phyloP scores from a whole-genome alignment of 2,329 filamentous ascomycete species.

The Talaromyces sp. region DNA sequence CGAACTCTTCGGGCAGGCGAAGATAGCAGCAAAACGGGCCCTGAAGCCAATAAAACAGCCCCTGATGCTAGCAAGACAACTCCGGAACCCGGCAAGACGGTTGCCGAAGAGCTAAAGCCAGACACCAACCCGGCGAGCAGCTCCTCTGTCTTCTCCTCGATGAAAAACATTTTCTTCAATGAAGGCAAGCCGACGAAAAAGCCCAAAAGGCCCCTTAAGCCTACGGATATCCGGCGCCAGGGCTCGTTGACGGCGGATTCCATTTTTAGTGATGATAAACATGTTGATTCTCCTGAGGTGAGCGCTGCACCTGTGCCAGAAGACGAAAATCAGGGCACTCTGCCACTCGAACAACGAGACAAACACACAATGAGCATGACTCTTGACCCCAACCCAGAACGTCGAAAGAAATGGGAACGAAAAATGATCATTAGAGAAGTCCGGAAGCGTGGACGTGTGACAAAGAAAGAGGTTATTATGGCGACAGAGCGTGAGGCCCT shows the following conservation, averaged over 20 bases:
- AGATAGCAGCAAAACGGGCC: slow-evolving; percentile 15
- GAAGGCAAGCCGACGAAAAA: slow-evolving; percentile 19
- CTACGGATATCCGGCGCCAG: slow-evolving; percentile 27
- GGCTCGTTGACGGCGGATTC: slow-evolving; percentile 33
- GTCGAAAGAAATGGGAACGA: slow-evolving; percentile 70
- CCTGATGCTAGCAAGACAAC: slow-evolving; percentile 12
- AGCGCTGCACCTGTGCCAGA: slow-evolving; percentile 17
- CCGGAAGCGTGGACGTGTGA: slow-evolving; percentile 60
- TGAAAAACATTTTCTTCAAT: slow-evolving; percentile 29
- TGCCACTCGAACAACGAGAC: slow-evolving; percentile 36
- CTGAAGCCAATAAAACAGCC: slow-evolving; percentile 16
- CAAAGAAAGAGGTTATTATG: slow-evolving; percentile 62
- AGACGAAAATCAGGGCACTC: slow-evolving; percentile 15
- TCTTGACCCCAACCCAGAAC: slow-evolving; percentile 69
- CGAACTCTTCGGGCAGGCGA: slow-evolving; percentile 24
- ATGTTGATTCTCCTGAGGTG: slow-evolving; percentile 19
- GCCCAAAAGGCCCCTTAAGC: slow-evolving; percentile 20
- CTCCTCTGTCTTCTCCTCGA: slow-evolving; percentile 23
- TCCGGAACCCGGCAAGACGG: slow-evolving; percentile 17
- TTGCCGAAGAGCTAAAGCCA: slow-evolving; percentile 7
- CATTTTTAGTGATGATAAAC: slow-evolving; percentile 37
- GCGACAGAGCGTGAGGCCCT: slow-evolving; percentile 57
- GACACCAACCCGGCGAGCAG: slow-evolving; percentile 11
- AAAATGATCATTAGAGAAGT: slow-evolving; percentile 78
- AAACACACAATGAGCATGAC: slow-evolving; percentile 55